A percentile compares a stretch with the other conserved stretches of the same genome.
Conservation (phyloP, 345 rosid species). For the Gossypium turneri region DNA sequence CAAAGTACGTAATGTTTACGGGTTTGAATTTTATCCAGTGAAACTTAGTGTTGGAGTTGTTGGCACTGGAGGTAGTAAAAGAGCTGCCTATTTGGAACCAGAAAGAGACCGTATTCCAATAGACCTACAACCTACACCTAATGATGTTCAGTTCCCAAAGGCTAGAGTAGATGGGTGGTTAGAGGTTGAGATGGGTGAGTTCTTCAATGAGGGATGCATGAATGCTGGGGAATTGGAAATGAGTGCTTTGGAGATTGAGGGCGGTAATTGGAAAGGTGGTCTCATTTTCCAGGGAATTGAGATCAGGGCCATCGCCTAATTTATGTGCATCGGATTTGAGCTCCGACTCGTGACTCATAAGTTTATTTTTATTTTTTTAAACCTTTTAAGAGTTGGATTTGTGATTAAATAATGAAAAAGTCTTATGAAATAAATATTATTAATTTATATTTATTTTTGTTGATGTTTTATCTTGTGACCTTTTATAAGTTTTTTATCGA, state of each 20-base stretch:
- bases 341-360: background rate
- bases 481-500: no score
- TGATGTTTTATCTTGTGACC: no score
- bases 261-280: background rate
- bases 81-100: slow-evolving; percentile 19
- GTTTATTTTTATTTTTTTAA: no score
- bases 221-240: background rate
- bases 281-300: background rate
- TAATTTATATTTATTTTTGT: no score
- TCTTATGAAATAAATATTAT: no score
- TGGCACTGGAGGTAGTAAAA: slow-evolving; percentile 18
- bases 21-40: slow-evolving; percentile 34
- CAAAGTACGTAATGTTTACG: slow-evolving; percentile 18
- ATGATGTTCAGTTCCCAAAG: background rate
- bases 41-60: slow-evolving; percentile 31
- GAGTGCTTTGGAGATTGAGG: background rate
- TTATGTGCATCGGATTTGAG: background rate
- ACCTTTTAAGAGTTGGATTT: no score
- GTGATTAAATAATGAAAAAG: no score
- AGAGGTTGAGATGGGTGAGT: background rate
- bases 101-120: background rate
- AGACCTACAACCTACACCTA: background rate
- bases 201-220: background rate
- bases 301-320: background rate
- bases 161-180: background rate